phyloP scores from a whole-genome alignment of 2,329 filamentous ascomycete species.

The Talaromyces piceae region DNA sequence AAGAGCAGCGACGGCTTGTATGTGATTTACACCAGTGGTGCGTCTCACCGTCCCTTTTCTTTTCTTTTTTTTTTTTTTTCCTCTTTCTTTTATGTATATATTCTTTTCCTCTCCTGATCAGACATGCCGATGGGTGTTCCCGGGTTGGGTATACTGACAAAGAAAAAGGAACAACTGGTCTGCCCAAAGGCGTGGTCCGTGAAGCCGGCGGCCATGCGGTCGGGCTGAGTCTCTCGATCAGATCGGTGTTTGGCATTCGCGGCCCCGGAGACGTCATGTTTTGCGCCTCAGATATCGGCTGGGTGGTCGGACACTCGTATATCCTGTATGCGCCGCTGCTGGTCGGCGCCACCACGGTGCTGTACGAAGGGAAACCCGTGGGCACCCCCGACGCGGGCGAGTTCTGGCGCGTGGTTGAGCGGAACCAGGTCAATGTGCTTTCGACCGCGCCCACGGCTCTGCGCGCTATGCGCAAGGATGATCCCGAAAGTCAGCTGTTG shows the following conservation, averaged over 20 bases:
- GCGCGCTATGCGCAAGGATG: slow-evolving; percentile 77
- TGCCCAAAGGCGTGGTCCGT: slow-evolving; percentile 75
- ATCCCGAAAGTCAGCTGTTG: slow-evolving; percentile 65
- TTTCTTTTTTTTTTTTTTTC: neutral
- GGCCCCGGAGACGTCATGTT: slow-evolving; percentile 78
- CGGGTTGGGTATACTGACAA: no score
- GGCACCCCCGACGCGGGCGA: slow-evolving; percentile 80
- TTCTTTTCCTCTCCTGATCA: no score
- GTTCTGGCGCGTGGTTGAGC: slow-evolving; percentile 80
- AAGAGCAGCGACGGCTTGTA: slow-evolving; percentile 74
- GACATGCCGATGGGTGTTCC: no score
- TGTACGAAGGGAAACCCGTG: slow-evolving; percentile 91
- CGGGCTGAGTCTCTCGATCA: slow-evolving; percentile 71
- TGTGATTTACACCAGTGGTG: slow-evolving; percentile 75
- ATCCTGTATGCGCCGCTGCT: slow-evolving; percentile 85
- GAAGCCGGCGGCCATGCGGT: slow-evolving; percentile 84
- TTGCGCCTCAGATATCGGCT: slow-evolving; percentile 80
- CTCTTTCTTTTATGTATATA: no score
- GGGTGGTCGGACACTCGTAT: slow-evolving; percentile 81
- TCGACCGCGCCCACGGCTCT: slow-evolving; percentile 86
- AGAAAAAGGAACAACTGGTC: slow-evolving; percentile 61
- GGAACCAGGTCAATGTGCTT: slow-evolving; percentile 75
- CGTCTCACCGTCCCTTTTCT: slow-evolving; percentile 11
- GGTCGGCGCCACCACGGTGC: slow-evolving; percentile 72
- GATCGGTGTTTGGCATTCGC: slow-evolving; percentile 73